A percentile compares a stretch with the other conserved stretches of the same genome.
phyloP scores from a whole-genome alignment of 768 basidiomycete genomes.

The Leccinum barrowsii region DNA sequence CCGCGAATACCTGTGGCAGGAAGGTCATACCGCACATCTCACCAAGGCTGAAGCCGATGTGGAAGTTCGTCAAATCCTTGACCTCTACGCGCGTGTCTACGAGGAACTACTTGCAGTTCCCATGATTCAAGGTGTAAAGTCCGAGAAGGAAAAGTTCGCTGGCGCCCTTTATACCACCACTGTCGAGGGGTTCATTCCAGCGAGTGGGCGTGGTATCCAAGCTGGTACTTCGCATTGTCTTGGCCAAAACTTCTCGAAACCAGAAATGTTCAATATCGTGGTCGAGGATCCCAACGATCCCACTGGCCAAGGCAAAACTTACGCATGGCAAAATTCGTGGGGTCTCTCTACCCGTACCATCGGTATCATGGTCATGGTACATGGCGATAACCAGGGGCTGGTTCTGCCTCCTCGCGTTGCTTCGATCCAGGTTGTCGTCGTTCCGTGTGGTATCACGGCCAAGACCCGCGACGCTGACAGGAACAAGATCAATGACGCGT shows the following conservation, averaged over 20 bases:
- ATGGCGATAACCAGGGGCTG: constrained; percentile 96
- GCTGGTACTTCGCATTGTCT: constrained; percentile 97
- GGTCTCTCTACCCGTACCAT: constrained; percentile 94
- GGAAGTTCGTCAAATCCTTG: constrained; percentile 92
- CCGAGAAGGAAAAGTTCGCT: constrained; percentile 99
- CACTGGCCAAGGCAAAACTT: constrained; percentile 61
- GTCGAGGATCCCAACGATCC: constrained; percentile 91
- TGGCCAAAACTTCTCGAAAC: constrained; percentile 95
- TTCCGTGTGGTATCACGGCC: constrained; percentile 93
- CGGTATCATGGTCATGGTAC: constrained; percentile 99
- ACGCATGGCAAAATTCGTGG: constrained; percentile 99
- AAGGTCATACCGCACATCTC: constrained; percentile 94
- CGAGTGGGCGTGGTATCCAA: constrained; percentile 96
- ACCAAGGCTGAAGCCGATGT: constrained; percentile 85
- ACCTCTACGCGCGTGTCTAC: constrained; percentile 92
- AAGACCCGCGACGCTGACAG: constrained; percentile 70
- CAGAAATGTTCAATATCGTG: constrained; percentile 96
- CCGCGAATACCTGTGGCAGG: constrained; percentile 99
- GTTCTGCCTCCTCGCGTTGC: constrained; percentile 98
- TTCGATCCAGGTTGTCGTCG: constrained; percentile 83
- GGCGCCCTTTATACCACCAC: constrained; percentile 98
- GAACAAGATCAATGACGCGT: constrained; percentile 68
- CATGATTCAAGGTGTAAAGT: constrained; percentile 94
- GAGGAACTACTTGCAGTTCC: constrained; percentile 97
- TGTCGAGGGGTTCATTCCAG: constrained; percentile 95